Base-by-base conservation (phyloP, 2,329 filamentous ascomycete genomes). In the Raffaelea ambrosiae region DNA sequence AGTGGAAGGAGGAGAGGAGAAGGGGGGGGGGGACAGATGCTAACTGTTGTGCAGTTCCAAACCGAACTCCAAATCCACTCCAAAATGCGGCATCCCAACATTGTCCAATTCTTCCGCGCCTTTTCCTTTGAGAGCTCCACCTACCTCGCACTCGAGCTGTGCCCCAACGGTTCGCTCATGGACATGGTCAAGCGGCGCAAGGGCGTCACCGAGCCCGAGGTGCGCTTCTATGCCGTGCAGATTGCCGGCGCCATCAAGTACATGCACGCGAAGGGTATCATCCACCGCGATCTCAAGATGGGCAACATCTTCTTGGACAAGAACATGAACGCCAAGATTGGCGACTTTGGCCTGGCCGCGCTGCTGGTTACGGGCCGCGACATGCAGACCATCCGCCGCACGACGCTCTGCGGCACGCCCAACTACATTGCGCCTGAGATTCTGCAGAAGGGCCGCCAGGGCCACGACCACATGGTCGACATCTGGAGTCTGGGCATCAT, bases 361-460 rank as follows among this genome's bases (percentile, higher is more conserved):
- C 73, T 98, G 57, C 74, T 97, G 48, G 83, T 97, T 40, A 94
- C 90, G 10, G 88, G 91, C 61, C 89, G 85, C 63, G 93, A 98
- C 60, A 87, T 88, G 77, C 83, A 83, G 64, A 88, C 79, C 51
- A 81, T 81, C 58, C 81, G 93, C 54, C 79, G 94, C 59, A 96
- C 88, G 22, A 98, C 93, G 7, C 80, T 98, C 51, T 98, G 93
- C 58, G 93, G 93, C 50, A 98, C 93, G 4, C 93, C 93, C 2
- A 98, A 98, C 65, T 98, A 98, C 63, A 95, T 98, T 57, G 93
- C 93, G 0, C 93, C 93, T 0, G 93, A 98, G 61, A 95, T 98
- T 52, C 69, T 98, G 45, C 88, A 95, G 61, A 95, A 93, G 71
- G 88, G 86, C 31, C 93, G 88, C 61, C 88, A 91, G 58, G 93